A percentile compares a stretch with the other conserved stretches of the same genome.
phyloP scores from a whole-genome alignment of 2,329 filamentous ascomycete genomes.

The Colletotrichum acutatum region DNA sequence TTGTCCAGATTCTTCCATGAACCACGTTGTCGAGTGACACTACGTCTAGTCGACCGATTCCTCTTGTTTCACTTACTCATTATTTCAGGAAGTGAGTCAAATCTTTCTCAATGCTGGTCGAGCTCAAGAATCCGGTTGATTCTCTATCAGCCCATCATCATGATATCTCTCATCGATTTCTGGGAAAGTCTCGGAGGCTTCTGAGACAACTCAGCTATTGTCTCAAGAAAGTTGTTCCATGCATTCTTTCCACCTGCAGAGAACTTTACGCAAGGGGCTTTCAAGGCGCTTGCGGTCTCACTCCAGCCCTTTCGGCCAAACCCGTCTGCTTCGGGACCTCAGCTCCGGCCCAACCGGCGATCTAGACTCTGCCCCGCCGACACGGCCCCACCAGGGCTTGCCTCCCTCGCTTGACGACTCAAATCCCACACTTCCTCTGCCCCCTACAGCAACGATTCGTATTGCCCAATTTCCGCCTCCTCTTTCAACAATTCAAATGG shows the following conservation, averaged over 20 bases:
- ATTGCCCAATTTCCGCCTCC: fast-evolving
- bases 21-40: background rate
- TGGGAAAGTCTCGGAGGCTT: background rate
- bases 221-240: background rate
- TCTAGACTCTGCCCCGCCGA: background rate
- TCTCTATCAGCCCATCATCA: background rate
- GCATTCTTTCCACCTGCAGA: background rate
- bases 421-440: background rate
- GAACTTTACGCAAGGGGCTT: background rate
- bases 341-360: background rate
- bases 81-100: background rate
- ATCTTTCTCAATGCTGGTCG: background rate
- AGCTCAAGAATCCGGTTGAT: background rate
- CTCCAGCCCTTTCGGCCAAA: background rate
- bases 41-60: background rate
- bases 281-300: background rate
- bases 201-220: background rate
- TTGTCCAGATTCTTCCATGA: conserved; percentile 10
- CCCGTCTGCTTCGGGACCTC: background rate
- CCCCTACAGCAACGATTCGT: fast-evolving
- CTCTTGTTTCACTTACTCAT: background rate
- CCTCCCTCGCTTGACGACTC: background rate
- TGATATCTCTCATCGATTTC: background rate
- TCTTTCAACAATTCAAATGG: background rate
- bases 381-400: background rate